phyloP scores from a whole-genome alignment of 306 rosid genomes.

The Argentina anserina region DNA sequence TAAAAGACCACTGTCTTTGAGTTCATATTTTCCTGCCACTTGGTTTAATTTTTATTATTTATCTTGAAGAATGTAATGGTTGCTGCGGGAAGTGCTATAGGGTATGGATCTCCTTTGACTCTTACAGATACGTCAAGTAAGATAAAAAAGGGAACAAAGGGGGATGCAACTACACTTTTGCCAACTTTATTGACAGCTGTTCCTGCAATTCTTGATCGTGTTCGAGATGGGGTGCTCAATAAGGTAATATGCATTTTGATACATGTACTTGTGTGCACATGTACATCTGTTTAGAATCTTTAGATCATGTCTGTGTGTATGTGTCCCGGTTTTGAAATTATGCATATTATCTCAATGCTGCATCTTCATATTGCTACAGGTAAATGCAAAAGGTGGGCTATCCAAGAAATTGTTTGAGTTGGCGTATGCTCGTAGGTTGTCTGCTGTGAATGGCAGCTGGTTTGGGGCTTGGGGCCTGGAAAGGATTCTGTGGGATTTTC shows the following conservation, averaged over 20 bases:
- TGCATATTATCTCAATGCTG: slow-evolving; percentile 15
- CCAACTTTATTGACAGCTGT: slow-evolving; percentile 94
- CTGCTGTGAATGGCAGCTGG: slow-evolving; percentile 87
- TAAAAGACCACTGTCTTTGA: neutral
- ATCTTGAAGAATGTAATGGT: slow-evolving; percentile 62
- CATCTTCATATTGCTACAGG: slow-evolving; percentile 45
- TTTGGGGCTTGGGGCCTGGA: slow-evolving; percentile 96
- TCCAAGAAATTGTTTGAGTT: slow-evolving; percentile 75
- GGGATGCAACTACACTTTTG: slow-evolving; percentile 68
- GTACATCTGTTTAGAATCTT: too few species aligned
- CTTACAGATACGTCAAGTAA: slow-evolving; percentile 95
- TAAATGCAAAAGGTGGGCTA: slow-evolving; percentile 74
- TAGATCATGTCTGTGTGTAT: neutral
- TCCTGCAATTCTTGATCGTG: slow-evolving; percentile 97
- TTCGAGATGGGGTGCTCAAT: slow-evolving; percentile 86
- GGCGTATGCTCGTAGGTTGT: slow-evolving; percentile 84
- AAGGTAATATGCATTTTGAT: slow-evolving; percentile 50
- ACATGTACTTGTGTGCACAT: neutral
- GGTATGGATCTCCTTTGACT: slow-evolving; percentile 92
- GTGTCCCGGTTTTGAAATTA: slow-evolving; percentile 9
- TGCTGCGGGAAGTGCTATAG: slow-evolving; percentile 85
- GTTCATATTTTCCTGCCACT: slow-evolving; percentile 9
- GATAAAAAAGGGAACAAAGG: slow-evolving; percentile 79
- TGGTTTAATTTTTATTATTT: slow-evolving; percentile 32
- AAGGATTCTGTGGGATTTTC: slow-evolving; percentile 63